A percentile compares a stretch with the other conserved stretches of the same genome.
These are phyloP conservation scores for Lagerstroemia speciosa DNA, from an alignment of 345 rosid genomes.

Conservation along the genomic window DNA sequence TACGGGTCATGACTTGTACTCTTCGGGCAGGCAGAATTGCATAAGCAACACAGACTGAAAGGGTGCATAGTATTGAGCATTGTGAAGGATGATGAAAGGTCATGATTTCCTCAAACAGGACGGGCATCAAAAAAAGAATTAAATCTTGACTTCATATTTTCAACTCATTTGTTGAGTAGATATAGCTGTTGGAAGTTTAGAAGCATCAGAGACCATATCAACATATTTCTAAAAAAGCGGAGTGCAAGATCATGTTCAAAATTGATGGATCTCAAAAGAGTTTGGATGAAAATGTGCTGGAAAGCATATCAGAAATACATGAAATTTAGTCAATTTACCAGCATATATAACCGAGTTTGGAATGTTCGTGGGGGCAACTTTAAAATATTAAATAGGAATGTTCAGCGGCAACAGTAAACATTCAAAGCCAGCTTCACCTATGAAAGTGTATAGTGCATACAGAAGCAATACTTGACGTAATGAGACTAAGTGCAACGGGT, in stretches of 20 bases:
- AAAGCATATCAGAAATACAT: background rate
- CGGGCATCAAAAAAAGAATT: no score
- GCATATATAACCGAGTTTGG: background rate
- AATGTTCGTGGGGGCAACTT: background rate
- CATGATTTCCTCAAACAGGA: background rate
- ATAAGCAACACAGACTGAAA: background rate
- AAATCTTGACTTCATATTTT: background rate
- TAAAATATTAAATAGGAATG: background rate
- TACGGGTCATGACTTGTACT: background rate
- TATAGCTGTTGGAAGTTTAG: no score
- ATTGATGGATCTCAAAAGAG: background rate
- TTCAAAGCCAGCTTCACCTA: background rate
- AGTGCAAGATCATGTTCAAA: background rate
- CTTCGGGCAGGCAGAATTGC: background rate
- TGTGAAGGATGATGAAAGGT: background rate
- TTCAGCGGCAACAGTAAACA: background rate
- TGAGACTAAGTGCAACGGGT: background rate
- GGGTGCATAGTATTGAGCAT: background rate
- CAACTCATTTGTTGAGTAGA: background rate
- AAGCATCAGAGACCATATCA: background rate
- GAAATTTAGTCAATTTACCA: background rate
- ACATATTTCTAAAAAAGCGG: background rate
- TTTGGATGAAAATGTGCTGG: background rate
- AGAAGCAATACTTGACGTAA: background rate
- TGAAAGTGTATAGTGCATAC: background rate